These are phyloP conservation scores for Gynandropsis gynandra DNA, from an alignment of 345 rosid species.

Conservation along the genomic window DNA sequence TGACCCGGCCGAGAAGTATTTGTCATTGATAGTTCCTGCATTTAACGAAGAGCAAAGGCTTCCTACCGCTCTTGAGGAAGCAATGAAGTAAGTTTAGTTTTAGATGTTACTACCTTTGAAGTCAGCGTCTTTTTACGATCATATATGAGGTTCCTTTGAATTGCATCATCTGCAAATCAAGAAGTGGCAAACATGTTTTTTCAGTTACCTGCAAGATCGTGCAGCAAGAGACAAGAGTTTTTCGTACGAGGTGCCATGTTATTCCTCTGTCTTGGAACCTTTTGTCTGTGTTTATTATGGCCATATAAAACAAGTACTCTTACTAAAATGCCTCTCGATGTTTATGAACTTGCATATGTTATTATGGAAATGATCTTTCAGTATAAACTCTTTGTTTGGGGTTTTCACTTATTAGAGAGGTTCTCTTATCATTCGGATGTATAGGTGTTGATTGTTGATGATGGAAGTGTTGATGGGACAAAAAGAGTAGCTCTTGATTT, in stretches of 20 bases:
- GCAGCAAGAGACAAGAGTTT: slow-evolving; percentile 71
- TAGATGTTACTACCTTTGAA: not conserved
- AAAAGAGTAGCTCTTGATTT: slow-evolving; percentile 75
- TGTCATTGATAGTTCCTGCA: slow-evolving; percentile 85
- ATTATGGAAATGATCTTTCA: not conserved
- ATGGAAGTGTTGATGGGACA: slow-evolving; percentile 90
- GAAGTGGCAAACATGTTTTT: slow-evolving; percentile 18
- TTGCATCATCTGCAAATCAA: slow-evolving; percentile 8
- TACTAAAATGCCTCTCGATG: not conserved
- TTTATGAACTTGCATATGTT: no score
- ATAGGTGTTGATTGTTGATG: slow-evolving; percentile 87
- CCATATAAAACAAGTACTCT: not conserved
- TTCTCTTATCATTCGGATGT: not conserved
- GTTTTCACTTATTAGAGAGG: not conserved
- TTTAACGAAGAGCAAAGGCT: slow-evolving; percentile 88
- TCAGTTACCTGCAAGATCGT: slow-evolving; percentile 79
- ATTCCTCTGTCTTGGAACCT: not conserved
- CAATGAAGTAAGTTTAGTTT: slow-evolving; percentile 55
- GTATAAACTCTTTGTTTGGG: not conserved
- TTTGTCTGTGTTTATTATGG: not conserved
- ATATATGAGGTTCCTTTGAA: slow-evolving; percentile 5
- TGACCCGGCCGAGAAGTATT: slow-evolving; percentile 77
- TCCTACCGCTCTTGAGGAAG: slow-evolving; percentile 82
- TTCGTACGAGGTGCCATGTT: slow-evolving; percentile 71
- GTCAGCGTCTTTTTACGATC: not conserved